Evolutionary conservation across 164 flowering plant genomes (phyloP).

Genomic region (Tinospora cordifolia): DNA sequence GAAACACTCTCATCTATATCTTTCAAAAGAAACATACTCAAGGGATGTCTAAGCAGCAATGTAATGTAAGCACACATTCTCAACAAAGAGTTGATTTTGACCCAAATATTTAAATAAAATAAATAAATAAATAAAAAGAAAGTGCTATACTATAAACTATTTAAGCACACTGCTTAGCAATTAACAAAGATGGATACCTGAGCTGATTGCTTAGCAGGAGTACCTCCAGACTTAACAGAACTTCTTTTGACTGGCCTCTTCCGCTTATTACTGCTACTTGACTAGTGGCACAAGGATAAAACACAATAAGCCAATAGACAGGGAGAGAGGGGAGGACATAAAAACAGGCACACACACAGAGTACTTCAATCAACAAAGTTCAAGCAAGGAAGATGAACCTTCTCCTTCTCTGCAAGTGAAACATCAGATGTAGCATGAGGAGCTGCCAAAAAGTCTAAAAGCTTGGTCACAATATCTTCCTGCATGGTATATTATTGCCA

Average conservation of each 20-base stretch:
- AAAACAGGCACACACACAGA: too few relatives aligned
- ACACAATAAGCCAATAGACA: not conserved
- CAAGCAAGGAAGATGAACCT: slow-evolving; percentile 33
- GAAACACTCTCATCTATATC: too few relatives aligned
- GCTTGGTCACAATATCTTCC: slow-evolving; percentile 77
- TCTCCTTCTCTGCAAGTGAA: slow-evolving; percentile 74
- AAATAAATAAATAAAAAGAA: too few relatives aligned
- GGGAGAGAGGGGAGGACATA: too few relatives aligned
- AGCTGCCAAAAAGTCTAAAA: slow-evolving; percentile 78
- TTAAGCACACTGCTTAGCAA: not conserved
- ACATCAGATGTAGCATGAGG: slow-evolving; percentile 74
- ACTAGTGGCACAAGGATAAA: slow-evolving; percentile 25
- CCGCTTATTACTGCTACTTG: slow-evolving; percentile 60
- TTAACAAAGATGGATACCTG: slow-evolving; percentile 39
- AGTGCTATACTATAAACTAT: not conserved
- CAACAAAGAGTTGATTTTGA: not conserved
- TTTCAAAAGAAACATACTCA: too few relatives aligned
- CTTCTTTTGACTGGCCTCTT: slow-evolving; percentile 42
- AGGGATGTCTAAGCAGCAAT: not conserved
- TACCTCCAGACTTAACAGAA: slow-evolving; percentile 38
- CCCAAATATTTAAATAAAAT: too few relatives aligned
- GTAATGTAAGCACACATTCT: not conserved
- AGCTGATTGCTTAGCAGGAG: slow-evolving; percentile 40
- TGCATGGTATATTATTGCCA: slow-evolving; percentile 24
- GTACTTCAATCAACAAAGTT: not conserved